phyloP scores from a whole-genome alignment of 2,329 filamentous ascomycete species.

The Colletotrichum phormii region DNA sequence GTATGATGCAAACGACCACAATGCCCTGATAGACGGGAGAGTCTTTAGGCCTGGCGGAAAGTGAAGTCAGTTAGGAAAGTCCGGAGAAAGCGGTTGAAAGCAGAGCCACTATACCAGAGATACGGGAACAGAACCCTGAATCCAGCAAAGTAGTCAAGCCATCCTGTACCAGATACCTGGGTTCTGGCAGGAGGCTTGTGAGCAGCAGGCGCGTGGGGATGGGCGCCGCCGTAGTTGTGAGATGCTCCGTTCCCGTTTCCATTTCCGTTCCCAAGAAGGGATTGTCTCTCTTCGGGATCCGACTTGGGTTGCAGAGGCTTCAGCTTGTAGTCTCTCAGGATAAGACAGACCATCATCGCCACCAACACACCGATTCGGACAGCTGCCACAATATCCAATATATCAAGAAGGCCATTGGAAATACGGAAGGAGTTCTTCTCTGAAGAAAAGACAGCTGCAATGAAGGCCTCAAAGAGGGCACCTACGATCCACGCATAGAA shows the following conservation, averaged over 20 bases:
- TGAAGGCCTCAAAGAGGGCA: conserved; percentile 49
- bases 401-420: conserved; percentile 44
- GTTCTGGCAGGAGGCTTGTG: conserved; percentile 38
- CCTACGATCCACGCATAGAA: conserved; percentile 51
- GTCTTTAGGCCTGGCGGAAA: conserved; percentile 53
- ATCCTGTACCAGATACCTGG: conserved; percentile 50
- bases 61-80: conserved; percentile 25
- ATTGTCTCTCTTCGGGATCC: conserved; percentile 49
- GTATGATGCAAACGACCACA: conserved; percentile 53
- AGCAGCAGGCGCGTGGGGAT: conserved; percentile 5
- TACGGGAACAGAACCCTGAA: conserved; percentile 59
- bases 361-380: conserved; percentile 47
- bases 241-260: conserved; percentile 50
- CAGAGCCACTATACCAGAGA: conserved; percentile 48
- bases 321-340: conserved; percentile 46
- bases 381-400: conserved; percentile 45
- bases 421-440: conserved; percentile 45
- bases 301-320: conserved; percentile 43
- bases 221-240: conserved; percentile 43
- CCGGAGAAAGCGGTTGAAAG: background rate
- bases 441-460: conserved; percentile 48
- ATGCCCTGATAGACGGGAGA: conserved; percentile 53
- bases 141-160: conserved; percentile 59
- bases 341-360: conserved; percentile 48
- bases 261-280: conserved; percentile 54